These are phyloP conservation scores for Solanum bukasovii DNA, from an alignment of 257 asterid genomes.

Conservation along the genomic window DNA sequence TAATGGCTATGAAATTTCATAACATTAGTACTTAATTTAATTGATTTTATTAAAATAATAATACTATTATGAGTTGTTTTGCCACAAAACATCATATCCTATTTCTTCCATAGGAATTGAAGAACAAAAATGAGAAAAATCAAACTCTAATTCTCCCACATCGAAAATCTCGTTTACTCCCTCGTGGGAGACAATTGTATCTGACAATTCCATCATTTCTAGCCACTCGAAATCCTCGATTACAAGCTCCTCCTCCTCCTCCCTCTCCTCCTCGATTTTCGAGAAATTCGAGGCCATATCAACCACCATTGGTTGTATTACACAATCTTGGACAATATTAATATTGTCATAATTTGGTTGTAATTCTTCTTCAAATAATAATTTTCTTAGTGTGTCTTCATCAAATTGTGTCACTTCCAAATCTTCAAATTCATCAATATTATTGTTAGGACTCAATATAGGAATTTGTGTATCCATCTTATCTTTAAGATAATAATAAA, in stretches of 20 bases:
- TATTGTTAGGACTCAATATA: neutral
- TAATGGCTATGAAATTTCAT: neutral
- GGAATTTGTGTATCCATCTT: neutral
- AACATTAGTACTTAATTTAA: neutral
- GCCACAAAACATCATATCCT: slow-evolving; percentile 1
- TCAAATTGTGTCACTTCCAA: slow-evolving; percentile 8
- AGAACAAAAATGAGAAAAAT: neutral
- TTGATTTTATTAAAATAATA: neutral
- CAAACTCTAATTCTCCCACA: neutral
- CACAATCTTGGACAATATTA: neutral
- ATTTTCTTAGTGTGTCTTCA: neutral
- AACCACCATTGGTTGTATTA: neutral
- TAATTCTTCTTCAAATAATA: neutral
- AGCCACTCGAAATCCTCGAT: neutral
- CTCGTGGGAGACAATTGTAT: neutral
- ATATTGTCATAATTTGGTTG: neutral
- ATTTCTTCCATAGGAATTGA: neutral
- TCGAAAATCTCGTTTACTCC: neutral
- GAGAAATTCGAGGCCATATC: neutral
- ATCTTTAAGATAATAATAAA: neutral
- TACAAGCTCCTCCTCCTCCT: neutral
- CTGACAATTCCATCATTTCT: neutral
- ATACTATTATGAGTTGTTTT: neutral
- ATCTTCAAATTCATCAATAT: neutral
- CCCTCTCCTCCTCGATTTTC: neutral